Conservation (phyloP, 192 early-diverging fungal genomes). For the Podila horticola region DNA sequence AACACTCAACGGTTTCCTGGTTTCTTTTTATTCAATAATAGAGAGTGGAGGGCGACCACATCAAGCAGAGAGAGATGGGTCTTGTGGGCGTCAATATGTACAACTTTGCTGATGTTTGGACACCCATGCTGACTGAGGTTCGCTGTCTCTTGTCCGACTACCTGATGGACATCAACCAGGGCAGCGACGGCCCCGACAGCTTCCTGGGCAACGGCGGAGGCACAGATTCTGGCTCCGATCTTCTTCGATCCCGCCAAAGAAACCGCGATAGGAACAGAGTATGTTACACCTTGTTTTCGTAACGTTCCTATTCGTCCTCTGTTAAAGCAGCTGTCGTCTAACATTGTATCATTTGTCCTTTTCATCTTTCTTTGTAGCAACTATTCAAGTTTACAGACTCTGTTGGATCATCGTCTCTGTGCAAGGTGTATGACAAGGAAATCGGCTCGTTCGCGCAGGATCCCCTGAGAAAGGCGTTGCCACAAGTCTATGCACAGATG, state of each 20-base stretch:
- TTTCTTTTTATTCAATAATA: constrained; percentile 2
- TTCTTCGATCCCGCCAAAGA: constrained; percentile 18
- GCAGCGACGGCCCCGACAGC: constrained; percentile 24
- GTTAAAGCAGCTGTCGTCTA: background rate
- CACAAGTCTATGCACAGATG: constrained; percentile 47
- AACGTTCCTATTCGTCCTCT: background rate
- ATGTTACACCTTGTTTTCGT: background rate
- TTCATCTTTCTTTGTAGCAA: constrained; percentile 16
- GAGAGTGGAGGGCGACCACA: constrained; percentile 38
- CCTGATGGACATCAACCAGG: constrained; percentile 41
- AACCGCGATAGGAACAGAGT: constrained; percentile 48
- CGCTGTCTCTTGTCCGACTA: constrained; percentile 42
- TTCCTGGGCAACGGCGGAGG: constrained; percentile 15
- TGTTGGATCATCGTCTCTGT: constrained; percentile 33
- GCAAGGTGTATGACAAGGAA: constrained; percentile 34
- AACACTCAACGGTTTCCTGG: background rate
- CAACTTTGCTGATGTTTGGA: constrained; percentile 61
- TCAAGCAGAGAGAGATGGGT: constrained; percentile 28
- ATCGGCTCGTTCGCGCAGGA: constrained; percentile 17
- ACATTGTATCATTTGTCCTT: background rate
- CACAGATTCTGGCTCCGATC: constrained; percentile 22
- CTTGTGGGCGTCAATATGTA: constrained; percentile 49
- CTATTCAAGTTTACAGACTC: constrained; percentile 52
- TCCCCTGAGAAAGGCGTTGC: constrained; percentile 24
- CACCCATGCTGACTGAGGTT: constrained; percentile 57